phyloP scores from a whole-genome alignment of 2,329 filamentous ascomycete species.

The Botrytis elliptica region DNA sequence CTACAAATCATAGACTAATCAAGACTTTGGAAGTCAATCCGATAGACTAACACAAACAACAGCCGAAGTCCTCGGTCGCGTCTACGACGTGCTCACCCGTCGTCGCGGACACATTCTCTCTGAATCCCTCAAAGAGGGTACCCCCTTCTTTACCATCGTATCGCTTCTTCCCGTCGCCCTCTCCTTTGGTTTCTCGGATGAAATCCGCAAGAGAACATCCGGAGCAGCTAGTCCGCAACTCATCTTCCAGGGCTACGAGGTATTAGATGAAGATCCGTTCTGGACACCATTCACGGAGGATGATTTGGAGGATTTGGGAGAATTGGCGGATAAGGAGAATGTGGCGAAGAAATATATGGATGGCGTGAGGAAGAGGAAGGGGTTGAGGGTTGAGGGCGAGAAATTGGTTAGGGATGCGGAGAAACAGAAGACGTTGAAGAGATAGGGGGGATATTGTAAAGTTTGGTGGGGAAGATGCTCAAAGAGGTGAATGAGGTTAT shows the following conservation, averaged over 20 bases:
- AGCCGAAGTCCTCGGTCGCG: slow-evolving; percentile 89
- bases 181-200: slow-evolving; percentile 93
- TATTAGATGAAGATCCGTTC: slow-evolving; percentile 93
- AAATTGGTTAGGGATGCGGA: slow-evolving; percentile 81
- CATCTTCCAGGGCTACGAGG: slow-evolving; percentile 88
- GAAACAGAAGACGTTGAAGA: slow-evolving; percentile 76
- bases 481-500: neutral
- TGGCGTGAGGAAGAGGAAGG: slow-evolving; percentile 80
- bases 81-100: slow-evolving; percentile 96
- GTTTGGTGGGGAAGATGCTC: neutral
- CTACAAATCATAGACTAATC: neutral
- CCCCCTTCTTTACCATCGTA: slow-evolving; percentile 92
- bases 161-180: slow-evolving; percentile 88
- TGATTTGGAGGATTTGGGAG: slow-evolving; percentile 91
- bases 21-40: neutral
- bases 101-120: slow-evolving; percentile 85
- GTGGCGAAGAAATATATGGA: slow-evolving; percentile 97
- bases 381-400: slow-evolving; percentile 75
- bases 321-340: slow-evolving; percentile 91
- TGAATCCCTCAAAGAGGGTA: slow-evolving; percentile 91
- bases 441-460: slow-evolving; percentile 41
- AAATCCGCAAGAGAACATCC: slow-evolving; percentile 91
- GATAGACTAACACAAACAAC: slow-evolving; percentile 28
- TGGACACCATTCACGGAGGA: slow-evolving; percentile 98
- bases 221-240: slow-evolving; percentile 91